Evolutionary conservation across 371 early-diverging fungal genomes (phyloP), one percentile per base, ranked within the genome.

Genomic region (Massospora cicadina): DNA sequence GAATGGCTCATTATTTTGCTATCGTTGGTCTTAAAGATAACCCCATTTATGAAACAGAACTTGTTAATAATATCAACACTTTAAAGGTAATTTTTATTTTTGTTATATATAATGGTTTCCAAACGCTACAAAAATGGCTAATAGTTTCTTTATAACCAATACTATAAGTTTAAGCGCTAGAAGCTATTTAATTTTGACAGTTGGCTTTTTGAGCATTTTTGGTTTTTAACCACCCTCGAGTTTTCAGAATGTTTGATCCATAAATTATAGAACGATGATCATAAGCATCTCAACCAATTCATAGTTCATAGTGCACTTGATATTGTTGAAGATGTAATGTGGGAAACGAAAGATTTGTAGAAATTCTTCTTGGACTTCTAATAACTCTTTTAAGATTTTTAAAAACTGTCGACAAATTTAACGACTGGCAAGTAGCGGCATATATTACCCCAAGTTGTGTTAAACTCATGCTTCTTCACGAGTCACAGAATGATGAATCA

Each of bases 301-400:
- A 88, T 96, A 56, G 85, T 89, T 21, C 95, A 98, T 71, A 85
- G 95, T 1, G 91, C 95, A 21, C 80, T 98, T 54, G 98, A 98
- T 75, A 80, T 94, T 33, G 89, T 97, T 12, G 96, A 95, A 67
- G 98, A 95, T 69, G 78, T 87, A 27, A 86, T 87, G 70, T 91
- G 90, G 91, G 80, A 75, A 57, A 87, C 88, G 26, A 87, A 78
- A 62, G 79, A 84, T 53, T 86, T 87, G 90, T 90, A 80, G 66
- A 70, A 21, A 24, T 13, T 21, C 21, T 33, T 53, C 61, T 0
- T n/a, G 26, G 54, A 55, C 25, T 31, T 26, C 33, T 29, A 21
- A 32, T 43, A 17, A 26, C 29, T 32, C n/a, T 28, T 7, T 17
- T 58, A 67, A 92, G 93, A 82, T 95, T 92, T 70, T 77, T 96